Conservation (phyloP, 2,329 filamentous ascomycete genomes). For the Colletotrichum scovillei region DNA sequence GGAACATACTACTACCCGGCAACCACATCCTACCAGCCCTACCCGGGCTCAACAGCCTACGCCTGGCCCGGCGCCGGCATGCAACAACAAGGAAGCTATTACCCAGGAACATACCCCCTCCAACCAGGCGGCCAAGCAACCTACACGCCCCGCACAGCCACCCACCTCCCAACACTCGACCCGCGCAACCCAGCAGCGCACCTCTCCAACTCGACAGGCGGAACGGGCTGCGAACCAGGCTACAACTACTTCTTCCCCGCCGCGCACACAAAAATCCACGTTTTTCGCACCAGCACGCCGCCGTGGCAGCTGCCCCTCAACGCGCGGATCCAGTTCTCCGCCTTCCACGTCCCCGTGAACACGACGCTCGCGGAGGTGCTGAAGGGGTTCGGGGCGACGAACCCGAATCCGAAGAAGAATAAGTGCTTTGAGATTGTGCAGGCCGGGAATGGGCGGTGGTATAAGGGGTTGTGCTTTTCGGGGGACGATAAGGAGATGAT, state of each 20-base stretch:
- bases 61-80: slow-evolving; percentile 21
- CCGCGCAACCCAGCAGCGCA: slow-evolving; percentile 61
- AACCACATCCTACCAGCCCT: slow-evolving; percentile 40
- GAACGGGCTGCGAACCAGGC: slow-evolving; percentile 68
- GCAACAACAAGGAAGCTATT: not conserved
- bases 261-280: slow-evolving; percentile 69
- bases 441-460: slow-evolving; percentile 69
- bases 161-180: slow-evolving; percentile 56
- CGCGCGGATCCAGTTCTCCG: slow-evolving; percentile 57
- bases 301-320: slow-evolving; percentile 64
- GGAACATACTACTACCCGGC: slow-evolving; percentile 38
- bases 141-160: slow-evolving; percentile 51
- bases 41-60: slow-evolving; percentile 22
- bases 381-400: slow-evolving; percentile 67
- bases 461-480: slow-evolving; percentile 62
- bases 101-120: slow-evolving; percentile 36
- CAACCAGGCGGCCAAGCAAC: slow-evolving; percentile 53
- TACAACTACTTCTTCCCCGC: slow-evolving; percentile 72
- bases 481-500: slow-evolving; percentile 62
- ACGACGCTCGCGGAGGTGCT: slow-evolving; percentile 68
- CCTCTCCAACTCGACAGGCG: slow-evolving; percentile 67
- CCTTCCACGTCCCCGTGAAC: slow-evolving; percentile 63
- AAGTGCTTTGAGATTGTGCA: slow-evolving; percentile 66
- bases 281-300: slow-evolving; percentile 61
- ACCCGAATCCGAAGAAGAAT: slow-evolving; percentile 63